Evolutionary conservation across 202 grass and related monocot species (phyloP).

Genomic region (Cymbopogon flexuosus): DNA sequence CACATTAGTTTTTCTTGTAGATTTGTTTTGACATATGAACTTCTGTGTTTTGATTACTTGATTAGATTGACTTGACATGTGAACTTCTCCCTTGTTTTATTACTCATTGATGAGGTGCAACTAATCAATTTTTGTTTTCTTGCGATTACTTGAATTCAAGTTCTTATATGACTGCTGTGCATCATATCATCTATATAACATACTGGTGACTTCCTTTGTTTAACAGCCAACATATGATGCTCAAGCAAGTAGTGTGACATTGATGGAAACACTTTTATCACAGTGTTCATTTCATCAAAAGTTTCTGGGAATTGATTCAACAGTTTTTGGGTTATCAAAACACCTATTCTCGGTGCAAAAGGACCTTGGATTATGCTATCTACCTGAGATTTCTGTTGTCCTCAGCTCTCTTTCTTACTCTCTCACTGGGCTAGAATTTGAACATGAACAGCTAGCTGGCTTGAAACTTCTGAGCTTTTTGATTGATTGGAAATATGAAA

Average conservation of each 20-base stretch:
- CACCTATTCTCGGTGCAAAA: conserved; percentile 64
- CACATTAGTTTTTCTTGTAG: not conserved
- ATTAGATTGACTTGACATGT: conserved; percentile 10
- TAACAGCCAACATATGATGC: conserved; percentile 46
- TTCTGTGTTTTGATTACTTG: conserved; percentile 12
- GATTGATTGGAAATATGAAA: conserved; percentile 77
- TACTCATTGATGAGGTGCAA: conserved; percentile 9
- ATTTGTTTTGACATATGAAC: not conserved
- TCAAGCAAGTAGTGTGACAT: conserved; percentile 41
- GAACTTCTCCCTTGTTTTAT: conserved; percentile 2
- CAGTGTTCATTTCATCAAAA: conserved; percentile 53
- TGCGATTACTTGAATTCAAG: conserved; percentile 8
- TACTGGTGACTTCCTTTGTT: conserved; percentile 41
- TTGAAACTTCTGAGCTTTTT: conserved; percentile 75
- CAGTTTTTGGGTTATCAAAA: conserved; percentile 59
- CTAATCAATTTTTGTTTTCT: not conserved
- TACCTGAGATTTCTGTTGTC: conserved; percentile 49
- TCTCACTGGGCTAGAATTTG: conserved; percentile 67
- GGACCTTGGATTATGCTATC: conserved; percentile 57
- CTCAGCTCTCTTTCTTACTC: conserved; percentile 61
- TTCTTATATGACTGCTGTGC: conserved; percentile 19
- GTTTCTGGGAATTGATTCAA: conserved; percentile 47
- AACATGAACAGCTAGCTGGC: conserved; percentile 73
- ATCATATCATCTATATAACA: conserved; percentile 7
- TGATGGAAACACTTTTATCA: conserved; percentile 66